Percentiles rank a stretch among this genome's conserved stretches.
These are phyloP conservation scores for Jamesozyma spencerorum DNA, from an alignment of 805 yeast genomes.

Conservation along the genomic window DNA sequence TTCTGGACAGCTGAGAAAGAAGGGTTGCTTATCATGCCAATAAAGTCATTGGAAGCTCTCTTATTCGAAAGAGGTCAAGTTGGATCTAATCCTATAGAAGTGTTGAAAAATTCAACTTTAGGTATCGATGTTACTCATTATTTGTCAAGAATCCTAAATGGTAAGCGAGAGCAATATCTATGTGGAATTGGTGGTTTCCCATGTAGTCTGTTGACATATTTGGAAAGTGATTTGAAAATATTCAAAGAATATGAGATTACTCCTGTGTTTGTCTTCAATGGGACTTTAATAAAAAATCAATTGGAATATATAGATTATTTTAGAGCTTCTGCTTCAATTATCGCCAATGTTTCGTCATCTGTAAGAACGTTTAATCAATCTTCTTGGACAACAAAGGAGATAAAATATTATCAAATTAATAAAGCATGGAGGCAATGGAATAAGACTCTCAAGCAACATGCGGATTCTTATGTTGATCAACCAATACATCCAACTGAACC, in stretches of 20 bases:
- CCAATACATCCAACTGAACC: conserved; percentile 34
- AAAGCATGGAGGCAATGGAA: conserved; percentile 39
- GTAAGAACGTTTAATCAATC: conserved; percentile 1
- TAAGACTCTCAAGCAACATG: conserved; percentile 27
- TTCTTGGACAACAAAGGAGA: conserved; percentile 20
- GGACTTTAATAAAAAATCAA: conserved; percentile 38
- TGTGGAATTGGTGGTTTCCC: conserved; percentile 82
- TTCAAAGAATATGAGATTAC: conserved; percentile 54
- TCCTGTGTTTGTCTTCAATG: conserved; percentile 73
- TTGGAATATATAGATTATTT: conserved; percentile 23
- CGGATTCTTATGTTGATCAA: conserved; percentile 24
- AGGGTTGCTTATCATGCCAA: conserved; percentile 32
- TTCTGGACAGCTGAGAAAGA: too few relatives aligned
- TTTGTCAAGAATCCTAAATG: conserved; percentile 48
- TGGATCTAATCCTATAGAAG: conserved; percentile 51
- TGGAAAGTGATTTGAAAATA: conserved; percentile 53
- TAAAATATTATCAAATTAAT: conserved; percentile 36
- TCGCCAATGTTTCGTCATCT: conserved; percentile 9
- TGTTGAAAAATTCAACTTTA: conserved; percentile 54
- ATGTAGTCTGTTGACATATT: conserved; percentile 42
- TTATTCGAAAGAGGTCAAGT: conserved; percentile 60
- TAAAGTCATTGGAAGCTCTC: conserved; percentile 56
- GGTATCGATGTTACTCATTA: conserved; percentile 85
- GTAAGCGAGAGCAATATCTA: conserved; percentile 55
- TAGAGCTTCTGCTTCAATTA: conserved; percentile 19